A percentile compares a stretch with the other conserved stretches of the same genome.
Conservation (phyloP, 2,329 filamentous ascomycete genomes). For the Trematosphaeria pertusa region DNA sequence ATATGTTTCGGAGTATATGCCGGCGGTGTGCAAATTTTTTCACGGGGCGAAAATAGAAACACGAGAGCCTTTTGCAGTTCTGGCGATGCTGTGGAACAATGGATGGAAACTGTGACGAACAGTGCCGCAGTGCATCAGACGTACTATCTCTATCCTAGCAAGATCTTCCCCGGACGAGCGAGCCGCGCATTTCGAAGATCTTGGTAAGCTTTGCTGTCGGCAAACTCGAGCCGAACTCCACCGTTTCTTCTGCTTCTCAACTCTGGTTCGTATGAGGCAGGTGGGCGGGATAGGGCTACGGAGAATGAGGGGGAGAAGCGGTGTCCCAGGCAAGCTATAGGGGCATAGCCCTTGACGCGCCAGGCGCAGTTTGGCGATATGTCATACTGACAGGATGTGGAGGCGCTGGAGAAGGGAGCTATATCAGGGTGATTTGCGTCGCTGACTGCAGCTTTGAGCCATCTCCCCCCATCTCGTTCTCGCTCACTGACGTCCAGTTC, state of each 20-base stretch:
- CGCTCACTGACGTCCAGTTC: constrained; percentile 8
- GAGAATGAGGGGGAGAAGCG: constrained; percentile 21
- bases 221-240: not conserved
- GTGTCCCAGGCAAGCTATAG: not conserved
- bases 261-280: not conserved
- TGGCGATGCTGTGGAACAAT: constrained; percentile 6
- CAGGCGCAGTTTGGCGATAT: too few species aligned
- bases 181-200: constrained; percentile 7
- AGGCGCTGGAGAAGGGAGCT: constrained; percentile 2
- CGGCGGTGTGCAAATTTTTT: too few species aligned
- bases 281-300: constrained; percentile 9
- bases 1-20: too few species aligned
- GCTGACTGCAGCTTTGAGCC: constrained; percentile 9
- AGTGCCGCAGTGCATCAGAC: constrained; percentile 4
- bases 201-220: constrained; percentile 9
- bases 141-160: not conserved
- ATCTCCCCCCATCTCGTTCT: not conserved
- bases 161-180: not conserved
- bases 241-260: constrained; percentile 1
- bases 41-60: too few species aligned
- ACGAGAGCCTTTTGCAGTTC: too few species aligned
- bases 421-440: constrained; percentile 15
- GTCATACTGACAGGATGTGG: too few species aligned
- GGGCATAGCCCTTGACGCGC: too few species aligned
- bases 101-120: not conserved